These are phyloP conservation scores for Eucommia ulmoides DNA, from an alignment of 257 asterid species.

Conservation along the genomic window DNA sequence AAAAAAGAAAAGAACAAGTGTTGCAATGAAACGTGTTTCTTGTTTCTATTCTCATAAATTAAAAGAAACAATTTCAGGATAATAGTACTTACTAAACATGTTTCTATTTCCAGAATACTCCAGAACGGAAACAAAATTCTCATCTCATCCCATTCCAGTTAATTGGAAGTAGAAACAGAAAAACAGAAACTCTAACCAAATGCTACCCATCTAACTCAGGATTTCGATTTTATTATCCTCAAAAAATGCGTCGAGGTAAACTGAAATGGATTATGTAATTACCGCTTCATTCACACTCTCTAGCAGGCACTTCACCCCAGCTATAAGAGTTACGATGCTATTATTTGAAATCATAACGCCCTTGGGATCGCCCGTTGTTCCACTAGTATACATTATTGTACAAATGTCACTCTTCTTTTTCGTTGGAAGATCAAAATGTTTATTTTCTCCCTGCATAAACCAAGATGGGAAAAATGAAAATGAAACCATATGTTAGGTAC, in stretches of 20 bases:
- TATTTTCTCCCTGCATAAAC: conserved; percentile 51
- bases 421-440: conserved; percentile 68
- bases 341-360: conserved; percentile 92
- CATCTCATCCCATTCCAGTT: too few relatives aligned
- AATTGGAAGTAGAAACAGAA: too few relatives aligned
- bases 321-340: conserved; percentile 67
- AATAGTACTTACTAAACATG: too few relatives aligned
- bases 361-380: conserved; percentile 97
- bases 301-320: conserved; percentile 60
- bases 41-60: too few relatives aligned
- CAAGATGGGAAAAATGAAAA: neutral
- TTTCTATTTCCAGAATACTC: too few relatives aligned
- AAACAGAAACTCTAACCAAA: too few relatives aligned
- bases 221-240: conserved; percentile 90
- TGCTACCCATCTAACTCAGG: conserved; percentile 83
- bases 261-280: conserved; percentile 3
- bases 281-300: conserved; percentile 65
- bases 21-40: too few relatives aligned
- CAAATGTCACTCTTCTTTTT: conserved; percentile 76
- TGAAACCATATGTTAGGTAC: too few relatives aligned
- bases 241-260: too few relatives aligned
- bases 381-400: conserved; percentile 97
- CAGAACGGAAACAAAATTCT: too few relatives aligned
- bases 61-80: too few relatives aligned
- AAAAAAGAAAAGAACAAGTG: too few relatives aligned